Evolutionary conservation across 2,329 filamentous ascomycete genomes (phyloP), one percentile per base, ranked within the genome.

Genomic region (Xylariaceae sp.): DNA sequence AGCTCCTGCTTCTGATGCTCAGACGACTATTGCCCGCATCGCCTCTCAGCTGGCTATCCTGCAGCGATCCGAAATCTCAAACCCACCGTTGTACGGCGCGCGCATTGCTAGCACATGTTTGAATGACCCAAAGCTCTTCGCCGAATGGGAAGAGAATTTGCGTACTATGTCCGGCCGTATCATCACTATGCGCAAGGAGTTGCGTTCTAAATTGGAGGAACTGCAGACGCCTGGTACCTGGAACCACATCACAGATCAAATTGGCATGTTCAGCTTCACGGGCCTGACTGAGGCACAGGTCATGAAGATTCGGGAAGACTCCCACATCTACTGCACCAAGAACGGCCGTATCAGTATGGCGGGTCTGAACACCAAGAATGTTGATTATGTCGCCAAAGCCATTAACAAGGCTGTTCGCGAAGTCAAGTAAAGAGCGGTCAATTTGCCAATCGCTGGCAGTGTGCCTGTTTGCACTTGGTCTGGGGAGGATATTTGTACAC

Each of bases 281-380:
- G 88, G 88, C 11, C 68, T 94, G 62, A 78, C 65, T 11, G 85
- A 89, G 68, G 62, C 78, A 48, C 87, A 93, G 63, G 87, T 91
- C 7, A 54, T 77, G 53, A 81, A 79, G 67, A 69, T 93, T 47
- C 76, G 83, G 39, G 73, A 80, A 47, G 78, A 87, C 38, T 79
- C 74, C 45, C 87, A 93, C 64, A 75, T 93, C 40, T 93, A 93
- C 70, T 90, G 91, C 79, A 97, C 91, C 52, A 96, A 96, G 79
- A 98, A 98, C 61, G 93, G 93, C 17, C 85, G 93, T 37, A 95
- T 97, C 67, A 94, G 87, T 62, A 97, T 98, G 91, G 93, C 93
- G 4, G 93, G 93, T n/a, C 71, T 97, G 52, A 97, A 97, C 67
- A 86, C 87, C 19, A 71, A 83, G 59, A 98, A 97, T 63, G 76